These are phyloP conservation scores for Chromosphaera perkinsii DNA, from an alignment of 208 protist species.

Conservation along the genomic window DNA sequence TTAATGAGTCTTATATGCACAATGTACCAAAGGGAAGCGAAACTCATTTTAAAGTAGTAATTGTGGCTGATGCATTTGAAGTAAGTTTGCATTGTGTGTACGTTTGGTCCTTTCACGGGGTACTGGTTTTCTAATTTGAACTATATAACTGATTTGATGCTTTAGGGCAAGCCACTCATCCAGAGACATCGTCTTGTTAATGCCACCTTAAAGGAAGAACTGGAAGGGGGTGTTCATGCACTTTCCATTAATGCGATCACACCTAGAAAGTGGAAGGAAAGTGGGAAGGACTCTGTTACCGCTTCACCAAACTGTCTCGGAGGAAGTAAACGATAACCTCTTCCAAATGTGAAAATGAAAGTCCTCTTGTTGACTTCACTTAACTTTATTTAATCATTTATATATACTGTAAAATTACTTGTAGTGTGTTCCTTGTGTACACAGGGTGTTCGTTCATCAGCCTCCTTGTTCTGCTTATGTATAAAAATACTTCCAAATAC, in stretches of 20 bases:
- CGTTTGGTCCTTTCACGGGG: not conserved
- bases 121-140: not conserved
- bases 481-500: no score
- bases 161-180: not conserved
- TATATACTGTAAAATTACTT: no score
- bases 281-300: no score
- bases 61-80: constrained; percentile 36
- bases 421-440: no score
- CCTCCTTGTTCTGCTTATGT: no score
- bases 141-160: not conserved
- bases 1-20: constrained; percentile 49
- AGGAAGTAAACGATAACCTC: no score
- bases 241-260: constrained; percentile 19
- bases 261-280: no score
- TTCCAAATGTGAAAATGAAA: no score
- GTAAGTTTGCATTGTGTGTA: not conserved
- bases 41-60: constrained; percentile 49
- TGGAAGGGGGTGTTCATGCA: constrained; percentile 33
- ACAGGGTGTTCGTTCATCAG: no score
- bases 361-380: no score
- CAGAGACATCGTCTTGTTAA: constrained; percentile 17
- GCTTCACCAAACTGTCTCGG: no score
- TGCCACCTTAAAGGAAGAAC: constrained; percentile 7
- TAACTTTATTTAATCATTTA: no score
- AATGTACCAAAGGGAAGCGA: constrained; percentile 41